phyloP scores from a whole-genome alignment of 495 filamentous ascomycete genomes.

The Entonaema liquescens region DNA sequence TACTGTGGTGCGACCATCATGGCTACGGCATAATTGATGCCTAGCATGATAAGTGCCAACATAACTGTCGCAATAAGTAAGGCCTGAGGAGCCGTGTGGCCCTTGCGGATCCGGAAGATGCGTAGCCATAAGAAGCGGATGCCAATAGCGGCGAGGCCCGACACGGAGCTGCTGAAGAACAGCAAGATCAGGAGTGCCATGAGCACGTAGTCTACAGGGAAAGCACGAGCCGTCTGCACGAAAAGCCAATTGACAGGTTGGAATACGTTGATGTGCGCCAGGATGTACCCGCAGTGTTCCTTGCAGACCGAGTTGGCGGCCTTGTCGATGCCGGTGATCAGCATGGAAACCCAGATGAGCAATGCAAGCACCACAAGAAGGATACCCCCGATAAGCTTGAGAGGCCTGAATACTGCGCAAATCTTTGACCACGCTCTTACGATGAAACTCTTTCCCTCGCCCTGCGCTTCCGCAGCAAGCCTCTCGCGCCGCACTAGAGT shows the following conservation, averaged over 20 bases:
- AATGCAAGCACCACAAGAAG: constrained; percentile 74
- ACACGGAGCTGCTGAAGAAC: constrained; percentile 85
- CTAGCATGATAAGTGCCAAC: constrained; percentile 85
- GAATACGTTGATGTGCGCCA: constrained; percentile 90
- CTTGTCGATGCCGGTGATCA: constrained; percentile 95
- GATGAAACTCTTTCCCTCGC: constrained; percentile 74
- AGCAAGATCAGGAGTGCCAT: constrained; percentile 84
- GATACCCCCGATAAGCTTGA: constrained; percentile 87
- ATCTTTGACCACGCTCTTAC: constrained; percentile 78
- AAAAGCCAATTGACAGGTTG: constrained; percentile 95
- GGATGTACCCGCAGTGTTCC: constrained; percentile 87
- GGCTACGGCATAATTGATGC: constrained; percentile 87
- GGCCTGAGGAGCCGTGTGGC: constrained; percentile 90
- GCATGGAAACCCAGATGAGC: constrained; percentile 87
- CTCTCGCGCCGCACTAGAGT: constrained; percentile 91
- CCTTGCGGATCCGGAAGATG: constrained; percentile 87
- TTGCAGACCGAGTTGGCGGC: constrained; percentile 94
- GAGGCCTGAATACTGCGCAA: constrained; percentile 77
- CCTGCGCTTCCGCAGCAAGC: constrained; percentile 79
- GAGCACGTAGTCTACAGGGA: constrained; percentile 91
- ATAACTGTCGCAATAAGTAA: constrained; percentile 91
- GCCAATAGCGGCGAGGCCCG: constrained; percentile 84
- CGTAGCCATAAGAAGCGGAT: constrained; percentile 96
- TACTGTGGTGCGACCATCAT: constrained; percentile 96
- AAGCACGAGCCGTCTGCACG: constrained; percentile 79